These are phyloP conservation scores for Fusarium nisikadoi DNA, from an alignment of 2,329 filamentous ascomycete species.

Conservation along the genomic window DNA sequence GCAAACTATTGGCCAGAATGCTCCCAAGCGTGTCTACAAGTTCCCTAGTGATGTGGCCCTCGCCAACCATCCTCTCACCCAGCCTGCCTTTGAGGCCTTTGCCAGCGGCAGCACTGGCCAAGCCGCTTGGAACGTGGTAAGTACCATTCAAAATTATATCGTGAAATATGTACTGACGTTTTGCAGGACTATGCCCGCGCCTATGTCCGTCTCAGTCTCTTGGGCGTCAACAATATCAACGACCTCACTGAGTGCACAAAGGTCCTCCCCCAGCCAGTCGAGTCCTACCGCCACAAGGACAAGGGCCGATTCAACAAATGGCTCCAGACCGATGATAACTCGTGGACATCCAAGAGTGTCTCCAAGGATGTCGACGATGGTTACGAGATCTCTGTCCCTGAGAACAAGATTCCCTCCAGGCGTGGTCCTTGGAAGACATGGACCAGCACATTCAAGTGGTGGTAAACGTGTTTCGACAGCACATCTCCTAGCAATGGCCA, in stretches of 20 bases:
- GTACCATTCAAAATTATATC: neutral
- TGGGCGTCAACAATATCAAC: constrained; percentile 68
- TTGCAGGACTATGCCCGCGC: constrained; percentile 60
- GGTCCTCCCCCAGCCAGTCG: constrained; percentile 55
- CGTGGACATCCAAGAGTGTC: constrained; percentile 42
- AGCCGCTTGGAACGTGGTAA: constrained; percentile 55
- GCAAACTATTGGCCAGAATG: constrained; percentile 48
- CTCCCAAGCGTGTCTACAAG: constrained; percentile 53
- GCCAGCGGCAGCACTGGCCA: constrained; percentile 48
- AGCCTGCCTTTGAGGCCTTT: constrained; percentile 53
- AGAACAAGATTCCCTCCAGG: constrained; percentile 36
- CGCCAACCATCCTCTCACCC: constrained; percentile 50
- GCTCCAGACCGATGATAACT: constrained; percentile 43
- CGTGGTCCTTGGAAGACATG: constrained; percentile 30
- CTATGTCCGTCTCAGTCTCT: constrained; percentile 64
- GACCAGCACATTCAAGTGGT: constrained; percentile 23
- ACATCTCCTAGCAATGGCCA: neutral
- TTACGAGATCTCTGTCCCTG: constrained; percentile 37
- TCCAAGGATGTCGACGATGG: constrained; percentile 39
- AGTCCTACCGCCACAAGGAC: constrained; percentile 32
- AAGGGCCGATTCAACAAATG: constrained; percentile 42
- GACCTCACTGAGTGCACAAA: constrained; percentile 64
- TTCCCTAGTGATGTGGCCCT: constrained; percentile 57
- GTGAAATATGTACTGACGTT: neutral
- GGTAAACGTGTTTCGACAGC: constrained; percentile 4